phyloP scores from a whole-genome alignment of 306 rosid genomes.

The Elaeagnus macrophylla region DNA sequence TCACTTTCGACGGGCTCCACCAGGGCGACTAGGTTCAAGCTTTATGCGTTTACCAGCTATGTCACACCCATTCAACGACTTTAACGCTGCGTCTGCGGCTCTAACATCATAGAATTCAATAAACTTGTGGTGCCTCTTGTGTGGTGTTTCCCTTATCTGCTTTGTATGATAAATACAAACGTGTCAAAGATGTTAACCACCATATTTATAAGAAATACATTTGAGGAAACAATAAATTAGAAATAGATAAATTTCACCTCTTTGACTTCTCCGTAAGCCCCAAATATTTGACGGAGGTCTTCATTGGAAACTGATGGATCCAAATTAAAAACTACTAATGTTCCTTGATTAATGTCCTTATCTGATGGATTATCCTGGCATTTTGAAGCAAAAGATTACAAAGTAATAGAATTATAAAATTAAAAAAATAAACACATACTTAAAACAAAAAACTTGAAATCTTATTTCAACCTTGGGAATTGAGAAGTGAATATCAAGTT shows the following conservation, averaged over 20 bases:
- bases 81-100: conserved; percentile 85
- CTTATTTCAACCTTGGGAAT: conserved; percentile 65
- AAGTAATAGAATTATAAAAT: conserved; percentile 2
- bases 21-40: conserved; percentile 99
- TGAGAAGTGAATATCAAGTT: conserved; percentile 92
- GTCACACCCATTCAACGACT: conserved; percentile 79
- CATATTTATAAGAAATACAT: background rate
- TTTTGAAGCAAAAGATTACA: conserved; percentile 9
- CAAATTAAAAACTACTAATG: conserved; percentile 88
- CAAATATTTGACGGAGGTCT: conserved; percentile 80
- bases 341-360: conserved; percentile 88
- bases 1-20: conserved; percentile 92
- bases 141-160: conserved; percentile 97
- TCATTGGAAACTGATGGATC: conserved; percentile 89
- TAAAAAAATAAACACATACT: background rate
- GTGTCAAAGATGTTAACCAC: conserved; percentile 7
- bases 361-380: conserved; percentile 92
- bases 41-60: conserved; percentile 93
- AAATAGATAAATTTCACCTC: conserved; percentile 48
- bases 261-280: conserved; percentile 86
- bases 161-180: conserved; percentile 18
- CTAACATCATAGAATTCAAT: conserved; percentile 84
- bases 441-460: conserved; percentile 4
- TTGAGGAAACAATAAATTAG: conserved; percentile 1
- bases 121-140: conserved; percentile 84